A percentile compares a stretch with the other conserved stretches of the same genome.
Evolutionary conservation across 208 protist species (phyloP).

Genomic region (Acanthamoeba pearcei): DNA sequence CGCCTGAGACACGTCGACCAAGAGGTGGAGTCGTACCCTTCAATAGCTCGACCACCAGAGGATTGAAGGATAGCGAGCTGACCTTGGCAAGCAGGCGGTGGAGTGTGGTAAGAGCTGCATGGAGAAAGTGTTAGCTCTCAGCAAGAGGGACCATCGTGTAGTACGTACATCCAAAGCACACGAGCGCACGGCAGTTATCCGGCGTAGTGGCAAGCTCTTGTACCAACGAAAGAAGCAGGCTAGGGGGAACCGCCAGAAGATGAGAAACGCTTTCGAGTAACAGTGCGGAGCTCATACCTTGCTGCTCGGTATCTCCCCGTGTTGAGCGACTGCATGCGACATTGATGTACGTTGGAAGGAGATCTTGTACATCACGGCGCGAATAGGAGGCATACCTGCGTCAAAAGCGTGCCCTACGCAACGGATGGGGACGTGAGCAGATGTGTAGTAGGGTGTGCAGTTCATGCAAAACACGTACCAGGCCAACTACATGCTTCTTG

Average conservation of each 20-base stretch:
- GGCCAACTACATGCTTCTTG: not conserved
- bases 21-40: not conserved
- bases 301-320: not conserved
- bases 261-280: not conserved
- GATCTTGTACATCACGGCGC: too few species aligned
- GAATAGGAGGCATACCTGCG: not conserved
- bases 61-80: not conserved
- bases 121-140: not conserved
- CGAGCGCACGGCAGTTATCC: not conserved
- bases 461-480: not conserved
- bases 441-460: not conserved
- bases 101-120: not conserved
- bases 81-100: not conserved
- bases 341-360: not conserved
- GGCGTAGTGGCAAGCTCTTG: not conserved
- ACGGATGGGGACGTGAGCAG: not conserved
- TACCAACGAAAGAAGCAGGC: not conserved
- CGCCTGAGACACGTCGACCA: not conserved
- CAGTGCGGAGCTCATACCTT: not conserved
- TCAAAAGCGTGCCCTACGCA: not conserved
- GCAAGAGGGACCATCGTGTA: not conserved
- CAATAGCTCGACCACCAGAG: not conserved
- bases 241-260: not conserved
- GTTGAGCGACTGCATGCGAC: not conserved
- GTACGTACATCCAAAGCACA: not conserved